Evolutionary conservation across 345 rosid genomes (phyloP).

Genomic region (Clarkia xantiana): DNA sequence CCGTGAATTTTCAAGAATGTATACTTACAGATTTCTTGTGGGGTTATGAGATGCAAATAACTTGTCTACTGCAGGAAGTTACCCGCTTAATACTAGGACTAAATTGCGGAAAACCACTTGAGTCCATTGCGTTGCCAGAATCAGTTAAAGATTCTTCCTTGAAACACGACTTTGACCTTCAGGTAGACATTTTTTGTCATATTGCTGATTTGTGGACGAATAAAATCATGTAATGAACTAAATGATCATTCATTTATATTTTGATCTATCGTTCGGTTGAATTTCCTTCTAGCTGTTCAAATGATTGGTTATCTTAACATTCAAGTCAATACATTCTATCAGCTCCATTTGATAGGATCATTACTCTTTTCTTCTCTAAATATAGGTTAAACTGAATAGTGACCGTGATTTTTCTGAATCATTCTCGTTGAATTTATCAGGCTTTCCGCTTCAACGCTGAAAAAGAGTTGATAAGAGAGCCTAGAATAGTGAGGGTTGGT

Average conservation of each 20-base stretch:
- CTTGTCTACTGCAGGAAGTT: constrained; percentile 48
- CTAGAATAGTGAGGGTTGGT: constrained; percentile 75
- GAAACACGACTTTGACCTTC: constrained; percentile 66
- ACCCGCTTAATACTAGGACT: constrained; percentile 61
- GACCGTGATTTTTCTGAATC: constrained; percentile 2
- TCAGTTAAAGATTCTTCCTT: constrained; percentile 40
- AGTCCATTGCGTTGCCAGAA: constrained; percentile 29
- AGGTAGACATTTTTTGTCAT: constrained; percentile 21
- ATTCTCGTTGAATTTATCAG: constrained; percentile 21
- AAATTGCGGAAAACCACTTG: constrained; percentile 57
- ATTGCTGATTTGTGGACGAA: not conserved
- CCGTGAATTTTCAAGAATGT: not conserved
- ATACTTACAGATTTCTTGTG: not conserved
- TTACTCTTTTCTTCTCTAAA: not conserved
- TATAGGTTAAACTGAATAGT: not conserved
- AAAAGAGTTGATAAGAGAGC: constrained; percentile 54
- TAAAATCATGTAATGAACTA: not conserved
- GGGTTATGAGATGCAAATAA: not conserved
- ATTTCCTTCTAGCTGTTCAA: no score
- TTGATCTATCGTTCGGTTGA: not conserved
- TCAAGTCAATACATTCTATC: not conserved
- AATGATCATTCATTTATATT: not conserved
- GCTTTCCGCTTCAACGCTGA: constrained; percentile 61
- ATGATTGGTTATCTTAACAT: no score
- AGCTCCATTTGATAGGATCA: not conserved